Evolutionary conservation across 768 basidiomycete species (phyloP), one percentile per base, ranked within the genome.

Genomic region (Panus rudis): DNA sequence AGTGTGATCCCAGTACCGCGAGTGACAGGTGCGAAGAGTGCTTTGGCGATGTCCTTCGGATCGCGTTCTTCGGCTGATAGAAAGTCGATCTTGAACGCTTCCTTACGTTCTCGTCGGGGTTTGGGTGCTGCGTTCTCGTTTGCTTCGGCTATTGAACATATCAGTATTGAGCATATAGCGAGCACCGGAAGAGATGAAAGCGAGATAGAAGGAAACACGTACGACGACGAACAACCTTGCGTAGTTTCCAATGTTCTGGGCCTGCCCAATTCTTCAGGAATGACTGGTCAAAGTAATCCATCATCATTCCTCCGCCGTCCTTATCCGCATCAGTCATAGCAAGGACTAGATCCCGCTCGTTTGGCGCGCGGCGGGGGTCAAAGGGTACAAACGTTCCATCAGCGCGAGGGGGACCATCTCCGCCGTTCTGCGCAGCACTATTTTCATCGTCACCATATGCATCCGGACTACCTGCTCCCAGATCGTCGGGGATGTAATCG

Each of bases 241-340:
- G 70, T 56, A 98, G 62, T 60, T 94, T 98, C 94, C 96, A 99
- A 59, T 99, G 96, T 63, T 98, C 91, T 6, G 93, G 93, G 0
- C 96, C 96, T 3, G 96, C 96, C 96, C 96, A 99, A 53, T 94
- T 94, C 72, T 89, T 94, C 53, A 82, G 70, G 55, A 87, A 74
- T 48, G 70, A 79, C 54, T 81, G 75, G 61, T 98, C 93, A 58
- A 98, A 96, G 62, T 94, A 96, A 54, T 93, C 92, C 57, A 84
- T 68, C 63, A 84, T 75, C 16, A 69, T 61, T 14, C 65, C 69
- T 4, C 71, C 75, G 1, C 69, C 74, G 44, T 86, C 78, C 44
- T 72, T 75, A 2, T 73, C 79, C 3, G 67, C 75, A 39, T 80
- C 78, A 3, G 78, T 79, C 81, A 96, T 87, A 0, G 88, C 88